phyloP scores from a whole-genome alignment of 2,329 filamentous ascomycete species.

The Diaporthe capsici region DNA sequence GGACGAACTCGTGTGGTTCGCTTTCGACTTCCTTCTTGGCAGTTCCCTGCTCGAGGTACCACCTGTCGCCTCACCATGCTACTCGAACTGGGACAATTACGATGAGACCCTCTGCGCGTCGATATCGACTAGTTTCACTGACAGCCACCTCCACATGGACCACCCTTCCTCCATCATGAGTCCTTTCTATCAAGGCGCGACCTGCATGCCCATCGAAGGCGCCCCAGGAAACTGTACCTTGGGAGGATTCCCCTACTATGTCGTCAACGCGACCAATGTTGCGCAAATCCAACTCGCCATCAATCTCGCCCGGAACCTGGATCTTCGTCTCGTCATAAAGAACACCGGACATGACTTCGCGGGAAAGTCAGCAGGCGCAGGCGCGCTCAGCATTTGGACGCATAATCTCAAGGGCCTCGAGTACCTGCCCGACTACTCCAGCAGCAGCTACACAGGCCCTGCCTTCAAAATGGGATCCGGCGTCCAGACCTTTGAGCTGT shows the following conservation, averaged over 20 bases:
- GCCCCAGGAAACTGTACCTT: slow-evolving; percentile 51
- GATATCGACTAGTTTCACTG: slow-evolving; percentile 53
- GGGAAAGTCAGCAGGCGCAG: slow-evolving; percentile 53
- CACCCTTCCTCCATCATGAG: slow-evolving; percentile 38
- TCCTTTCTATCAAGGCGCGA: slow-evolving; percentile 44
- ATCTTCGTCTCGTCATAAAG: slow-evolving; percentile 64
- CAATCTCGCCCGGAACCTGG: slow-evolving; percentile 60
- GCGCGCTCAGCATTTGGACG: slow-evolving; percentile 55
- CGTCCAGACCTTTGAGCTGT: slow-evolving; percentile 66
- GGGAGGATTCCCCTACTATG: slow-evolving; percentile 59
- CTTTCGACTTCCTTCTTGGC: slow-evolving; percentile 65
- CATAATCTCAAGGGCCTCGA: slow-evolving; percentile 53
- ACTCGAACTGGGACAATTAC: slow-evolving; percentile 61
- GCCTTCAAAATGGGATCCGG: slow-evolving; percentile 70
- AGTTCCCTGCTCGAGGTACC: slow-evolving; percentile 66
- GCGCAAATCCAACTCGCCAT: slow-evolving; percentile 62
- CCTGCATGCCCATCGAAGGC: slow-evolving; percentile 51
- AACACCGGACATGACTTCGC: slow-evolving; percentile 68
- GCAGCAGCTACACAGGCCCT: slow-evolving; percentile 55
- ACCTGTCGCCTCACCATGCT: slow-evolving; percentile 67
- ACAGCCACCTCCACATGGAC: slow-evolving; percentile 50
- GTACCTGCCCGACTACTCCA: slow-evolving; percentile 48
- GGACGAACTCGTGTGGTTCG: slow-evolving; percentile 57
- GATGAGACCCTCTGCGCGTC: slow-evolving; percentile 55
- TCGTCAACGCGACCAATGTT: slow-evolving; percentile 56